Base-by-base conservation (phyloP, 176 grass and related monocot species). In the Zea mays region DNA sequence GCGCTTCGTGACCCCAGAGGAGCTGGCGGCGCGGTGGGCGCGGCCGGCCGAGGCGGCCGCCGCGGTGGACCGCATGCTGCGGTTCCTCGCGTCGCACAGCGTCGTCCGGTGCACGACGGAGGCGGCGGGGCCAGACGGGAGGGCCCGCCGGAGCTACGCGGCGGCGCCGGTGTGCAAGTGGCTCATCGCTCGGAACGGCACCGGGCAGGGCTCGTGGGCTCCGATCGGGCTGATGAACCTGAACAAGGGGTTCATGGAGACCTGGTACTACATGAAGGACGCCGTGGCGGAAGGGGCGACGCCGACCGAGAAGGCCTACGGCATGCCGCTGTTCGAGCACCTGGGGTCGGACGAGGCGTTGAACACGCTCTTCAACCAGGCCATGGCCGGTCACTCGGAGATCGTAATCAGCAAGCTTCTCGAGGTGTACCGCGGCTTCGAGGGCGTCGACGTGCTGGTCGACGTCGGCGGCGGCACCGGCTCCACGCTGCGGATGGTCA, bases 391-490 rank as follows among this genome's bases (percentile, higher is more conserved):
- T 4, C 65, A 67, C 9, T 67, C 65, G 4, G 65, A 11, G 41
- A 21, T 68, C 8, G 21, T 45, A 68, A 68, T 19, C 40, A 68
- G 45, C 17, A 83, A 83, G 71, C 38, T 83, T 34, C 71, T 83
- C 7, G 61, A 76, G 19, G 2, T 6, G 3, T 76, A 14, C 60
- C 35, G 15, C 16, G 79, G 79, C 1, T 82, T 87, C 54, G 39
- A 58, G 1, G 65, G 46, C 21, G 0, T 87, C 8, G 65, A 40
- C n/a, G 70, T 72, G 14, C 85, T 87, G 6, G 79, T 87, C 7
- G 85, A 87, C 67, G 85, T 65, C 13, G 85, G 85, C 11, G 85
- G 85, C 0, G 85, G 85, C 7, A 77, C 14, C 11, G 79, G 85
- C 2, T 1, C 46, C 47, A 77, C 65, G 7, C n/a, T 87, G 65